phyloP scores from a whole-genome alignment of 352 stramenopile genomes.

The Pythium dissotocum region DNA sequence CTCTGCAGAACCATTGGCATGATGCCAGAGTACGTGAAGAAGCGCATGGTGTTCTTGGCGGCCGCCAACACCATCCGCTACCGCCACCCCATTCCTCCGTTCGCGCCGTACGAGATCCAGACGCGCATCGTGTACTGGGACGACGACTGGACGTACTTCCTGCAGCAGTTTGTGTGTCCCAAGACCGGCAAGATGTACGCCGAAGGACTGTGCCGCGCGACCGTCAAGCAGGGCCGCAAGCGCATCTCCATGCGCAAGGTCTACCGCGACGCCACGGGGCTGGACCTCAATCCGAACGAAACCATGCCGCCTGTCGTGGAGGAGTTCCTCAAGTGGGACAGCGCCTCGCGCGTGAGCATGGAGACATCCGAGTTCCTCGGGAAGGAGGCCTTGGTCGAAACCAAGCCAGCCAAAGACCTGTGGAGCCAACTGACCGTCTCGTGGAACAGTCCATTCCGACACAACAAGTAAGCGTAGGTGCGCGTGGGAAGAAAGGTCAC shows the following conservation, averaged over 20 bases:
- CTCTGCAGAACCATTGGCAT: constrained; percentile 34
- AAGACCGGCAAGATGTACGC: constrained; percentile 31
- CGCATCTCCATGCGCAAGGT: constrained; percentile 24
- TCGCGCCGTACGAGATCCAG: constrained; percentile 33
- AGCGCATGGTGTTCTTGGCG: constrained; percentile 52
- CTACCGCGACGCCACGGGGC: constrained; percentile 22
- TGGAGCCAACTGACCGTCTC: constrained; percentile 13
- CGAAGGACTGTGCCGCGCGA: constrained; percentile 29
- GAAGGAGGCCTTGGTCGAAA: constrained; percentile 2
- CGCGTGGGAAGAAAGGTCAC: background rate
- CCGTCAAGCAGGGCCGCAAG: constrained; percentile 23
- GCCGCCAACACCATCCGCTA: constrained; percentile 45
- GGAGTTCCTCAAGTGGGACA: constrained; percentile 37
- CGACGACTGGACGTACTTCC: constrained; percentile 34
- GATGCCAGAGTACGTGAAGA: constrained; percentile 53
- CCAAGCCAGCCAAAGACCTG: background rate
- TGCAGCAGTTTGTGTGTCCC: constrained; percentile 32
- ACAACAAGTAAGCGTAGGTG: background rate
- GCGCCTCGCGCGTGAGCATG: constrained; percentile 30
- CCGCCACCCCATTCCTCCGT: constrained; percentile 27
- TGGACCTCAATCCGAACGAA: constrained; percentile 12
- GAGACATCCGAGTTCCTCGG: constrained; percentile 21
- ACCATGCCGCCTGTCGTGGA: constrained; percentile 25
- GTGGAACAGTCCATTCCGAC: constrained; percentile 20
- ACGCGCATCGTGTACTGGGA: constrained; percentile 34